Conservation (phyloP, 2,329 filamentous ascomycete genomes). For the Lecanicillium sp. region DNA sequence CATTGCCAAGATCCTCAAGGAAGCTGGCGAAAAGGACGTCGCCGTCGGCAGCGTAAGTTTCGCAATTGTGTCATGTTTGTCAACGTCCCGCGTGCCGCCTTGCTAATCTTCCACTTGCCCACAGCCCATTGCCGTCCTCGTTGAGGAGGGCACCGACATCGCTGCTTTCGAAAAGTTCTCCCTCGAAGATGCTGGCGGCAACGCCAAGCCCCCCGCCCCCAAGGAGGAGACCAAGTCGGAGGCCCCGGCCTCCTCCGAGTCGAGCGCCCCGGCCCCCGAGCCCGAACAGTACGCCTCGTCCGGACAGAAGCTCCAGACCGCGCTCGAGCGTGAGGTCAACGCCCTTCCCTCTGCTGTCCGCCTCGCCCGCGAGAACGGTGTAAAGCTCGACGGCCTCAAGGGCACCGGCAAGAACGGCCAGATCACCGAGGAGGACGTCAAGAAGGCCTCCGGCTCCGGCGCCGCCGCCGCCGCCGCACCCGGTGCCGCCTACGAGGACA, state of each 20-base stretch:
- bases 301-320: conserved; percentile 72
- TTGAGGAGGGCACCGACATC: conserved; percentile 86
- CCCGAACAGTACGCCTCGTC: conserved; percentile 67
- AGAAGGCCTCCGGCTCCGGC: conserved; percentile 69
- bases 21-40: conserved; percentile 89
- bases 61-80: conserved; percentile 8
- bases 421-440: conserved; percentile 88
- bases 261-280: conserved; percentile 39
- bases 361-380: conserved; percentile 77
- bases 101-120: background rate
- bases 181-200: conserved; percentile 83
- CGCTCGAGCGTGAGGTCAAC: conserved; percentile 75
- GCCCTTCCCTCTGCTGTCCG: conserved; percentile 69
- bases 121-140: conserved; percentile 90
- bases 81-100: background rate
- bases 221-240: conserved; percentile 63
- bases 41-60: conserved; percentile 83
- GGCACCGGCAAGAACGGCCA: conserved; percentile 79
- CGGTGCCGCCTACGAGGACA: conserved; percentile 72
- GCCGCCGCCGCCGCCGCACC: conserved; percentile 47
- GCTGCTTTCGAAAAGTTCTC: conserved; percentile 84
- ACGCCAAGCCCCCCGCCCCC: conserved; percentile 56
- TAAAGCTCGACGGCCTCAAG: conserved; percentile 73
- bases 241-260: conserved; percentile 50
- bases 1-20: conserved; percentile 88